Base-by-base conservation (phyloP, 73 alveolate genomes). In the Uronychia setigera region DNA sequence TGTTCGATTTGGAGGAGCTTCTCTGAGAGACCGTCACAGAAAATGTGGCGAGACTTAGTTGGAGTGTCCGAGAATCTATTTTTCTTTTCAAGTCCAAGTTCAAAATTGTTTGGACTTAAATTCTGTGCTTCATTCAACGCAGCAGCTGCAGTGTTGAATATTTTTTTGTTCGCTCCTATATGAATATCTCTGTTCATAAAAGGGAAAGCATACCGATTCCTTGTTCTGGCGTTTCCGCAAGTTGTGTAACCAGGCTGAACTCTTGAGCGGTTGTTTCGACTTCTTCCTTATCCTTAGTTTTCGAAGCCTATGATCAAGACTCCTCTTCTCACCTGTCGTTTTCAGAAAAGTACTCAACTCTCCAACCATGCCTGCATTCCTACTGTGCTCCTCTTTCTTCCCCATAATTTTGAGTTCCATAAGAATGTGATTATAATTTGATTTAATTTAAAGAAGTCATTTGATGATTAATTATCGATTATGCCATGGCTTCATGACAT, bases 21-120 rank as follows among this genome's bases (percentile, higher is more conserved):
- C 67, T 46, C 67, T 46, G 67, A 46, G 67, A 46, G 67, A 5
- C 67, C 67, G 67, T 46, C 67, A 46, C 67, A 46, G 19, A 46
- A 46, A 46, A 46, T 46, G 67, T 46, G 67, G 67, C 67, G 67
- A 46, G 67, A 46, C 67, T 46, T 46, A 19, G 67, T 19, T 19
- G 67, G 67, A 46, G 67, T 46, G n/a, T 46, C 67, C 19, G 67
- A 5, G n/a, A 46, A 46, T 46, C 19, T 46, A 5, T 19, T 46
- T 46, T 46, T 19, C 67, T 46, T 46, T 46, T 19, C 67, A 46
- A 19, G 19, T 46, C 67, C 67, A 46, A 46, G 67, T 5, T 46
- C 67, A 46, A 46, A 46, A 5, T 5, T 46, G 19, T 46, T 5
- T 5, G n/a, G n/a, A 11, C 67, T 19, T 19, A 46, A 46, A 19